A percentile compares a stretch with the other conserved stretches of the same genome.
These are phyloP conservation scores for Alternaria burnsii DNA, from an alignment of 2,329 filamentous ascomycete species.

Conservation along the genomic window DNA sequence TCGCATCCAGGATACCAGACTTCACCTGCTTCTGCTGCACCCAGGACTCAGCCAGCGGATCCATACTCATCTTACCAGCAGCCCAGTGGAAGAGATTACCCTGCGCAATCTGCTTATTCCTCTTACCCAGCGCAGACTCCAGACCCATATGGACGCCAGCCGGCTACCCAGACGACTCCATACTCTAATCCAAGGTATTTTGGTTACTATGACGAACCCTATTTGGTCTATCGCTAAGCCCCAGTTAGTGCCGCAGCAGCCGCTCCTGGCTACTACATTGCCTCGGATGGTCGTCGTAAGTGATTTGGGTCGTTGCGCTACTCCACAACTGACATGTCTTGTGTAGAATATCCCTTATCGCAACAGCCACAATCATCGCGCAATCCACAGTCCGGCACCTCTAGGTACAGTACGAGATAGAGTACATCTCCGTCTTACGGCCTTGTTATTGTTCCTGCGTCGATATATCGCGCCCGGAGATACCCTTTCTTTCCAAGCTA, in stretches of 20 bases:
- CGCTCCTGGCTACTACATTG: conserved; percentile 49
- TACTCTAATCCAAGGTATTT: conserved; percentile 53
- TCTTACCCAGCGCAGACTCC: conserved; percentile 41
- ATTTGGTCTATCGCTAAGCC: conserved; percentile 54
- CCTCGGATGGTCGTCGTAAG: conserved; percentile 51
- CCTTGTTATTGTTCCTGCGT: conserved; percentile 41
- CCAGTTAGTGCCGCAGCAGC: conserved; percentile 41
- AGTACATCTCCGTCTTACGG: conserved; percentile 37
- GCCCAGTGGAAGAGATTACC: conserved; percentile 34
- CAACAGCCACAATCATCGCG: conserved; percentile 38
- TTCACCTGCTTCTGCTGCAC: conserved; percentile 33
- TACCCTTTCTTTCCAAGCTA: conserved; percentile 44
- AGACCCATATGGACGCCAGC: conserved; percentile 39
- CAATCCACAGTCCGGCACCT: conserved; percentile 34
- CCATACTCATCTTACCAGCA: conserved; percentile 43
- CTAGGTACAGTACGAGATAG: conserved; percentile 36
- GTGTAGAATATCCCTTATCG: conserved; percentile 45
- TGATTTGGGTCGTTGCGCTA: conserved; percentile 15
- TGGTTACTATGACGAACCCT: conserved; percentile 49
- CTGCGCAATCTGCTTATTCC: conserved; percentile 31
- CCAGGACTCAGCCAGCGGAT: conserved; percentile 45
- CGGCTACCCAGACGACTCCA: conserved; percentile 30
- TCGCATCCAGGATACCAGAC: conserved; percentile 39
- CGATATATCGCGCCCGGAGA: conserved; percentile 45
- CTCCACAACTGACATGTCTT: conserved; percentile 27